Percentiles rank a stretch among this genome's conserved stretches.
Evolutionary conservation across 768 basidiomycete genomes (phyloP).

Genomic region (Paxillus ammoniavirescens): DNA sequence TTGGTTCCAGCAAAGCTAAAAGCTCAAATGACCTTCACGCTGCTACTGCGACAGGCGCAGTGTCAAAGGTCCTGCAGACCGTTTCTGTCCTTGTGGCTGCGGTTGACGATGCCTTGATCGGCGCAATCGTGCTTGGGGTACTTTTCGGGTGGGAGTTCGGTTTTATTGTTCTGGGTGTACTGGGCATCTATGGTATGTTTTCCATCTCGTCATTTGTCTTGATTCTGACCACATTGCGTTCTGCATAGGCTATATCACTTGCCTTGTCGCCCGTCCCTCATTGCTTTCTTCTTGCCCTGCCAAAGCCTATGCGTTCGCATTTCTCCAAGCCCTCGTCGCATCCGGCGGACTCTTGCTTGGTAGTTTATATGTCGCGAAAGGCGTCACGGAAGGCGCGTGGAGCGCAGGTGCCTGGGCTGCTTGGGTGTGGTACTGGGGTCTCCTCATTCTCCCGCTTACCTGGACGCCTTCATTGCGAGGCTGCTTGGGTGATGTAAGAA

Average conservation of each 20-base stretch:
- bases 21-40: constrained; percentile 57
- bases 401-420: constrained; percentile 27
- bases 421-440: constrained; percentile 31
- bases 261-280: constrained; percentile 7
- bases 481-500: constrained; percentile 76
- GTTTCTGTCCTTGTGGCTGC: constrained; percentile 73
- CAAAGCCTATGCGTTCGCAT: not conserved
- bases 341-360: constrained; percentile 81
- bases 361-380: constrained; percentile 26
- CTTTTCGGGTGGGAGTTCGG: constrained; percentile 67
- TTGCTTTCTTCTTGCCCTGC: constrained; percentile 9
- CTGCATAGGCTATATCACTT: constrained; percentile 17
- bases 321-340: constrained; percentile 80
- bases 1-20: constrained; percentile 80
- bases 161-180: constrained; percentile 65
- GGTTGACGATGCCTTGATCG: constrained; percentile 75
- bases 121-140: constrained; percentile 62
- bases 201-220: not conserved
- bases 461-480: constrained; percentile 52
- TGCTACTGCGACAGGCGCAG: constrained; percentile 3
- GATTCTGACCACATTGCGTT: not conserved
- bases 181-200: constrained; percentile 68
- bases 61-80: constrained; percentile 17
- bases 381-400: constrained; percentile 29
- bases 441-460: constrained; percentile 35